phyloP scores from a whole-genome alignment of 441 rosid species.

The Pelargonium citronellum region DNA sequence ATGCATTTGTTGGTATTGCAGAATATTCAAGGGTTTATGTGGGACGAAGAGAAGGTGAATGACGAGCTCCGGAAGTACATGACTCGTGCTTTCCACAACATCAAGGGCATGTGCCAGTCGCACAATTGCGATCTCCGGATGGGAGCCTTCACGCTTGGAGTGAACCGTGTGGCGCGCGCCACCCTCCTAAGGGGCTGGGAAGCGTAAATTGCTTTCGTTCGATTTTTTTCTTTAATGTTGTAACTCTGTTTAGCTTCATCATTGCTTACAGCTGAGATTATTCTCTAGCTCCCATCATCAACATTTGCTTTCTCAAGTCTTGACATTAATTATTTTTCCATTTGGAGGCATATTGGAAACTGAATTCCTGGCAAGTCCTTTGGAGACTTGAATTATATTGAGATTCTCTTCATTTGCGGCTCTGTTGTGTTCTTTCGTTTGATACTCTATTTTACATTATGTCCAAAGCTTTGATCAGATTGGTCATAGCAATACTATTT shows the following conservation, averaged over 20 bases:
- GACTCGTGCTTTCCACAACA: conserved; percentile 5
- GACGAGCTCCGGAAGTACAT: conserved; percentile 10
- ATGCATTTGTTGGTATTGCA: background rate
- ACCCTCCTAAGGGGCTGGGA: conserved; percentile 13
- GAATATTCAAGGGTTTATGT: conserved; percentile 13
- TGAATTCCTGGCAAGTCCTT: too few species aligned
- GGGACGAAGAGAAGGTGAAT: conserved; percentile 14
- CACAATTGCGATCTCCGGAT: conserved; percentile 10
- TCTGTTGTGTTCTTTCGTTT: too few species aligned
- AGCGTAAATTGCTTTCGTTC: background rate
- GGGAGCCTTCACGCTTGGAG: conserved; percentile 13
- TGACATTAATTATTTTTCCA: background rate
- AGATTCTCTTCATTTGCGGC: too few species aligned
- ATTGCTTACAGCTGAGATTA: background rate
- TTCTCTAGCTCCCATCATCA: background rate
- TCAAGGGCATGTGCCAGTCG: conserved; percentile 7
- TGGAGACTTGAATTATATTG: too few species aligned
- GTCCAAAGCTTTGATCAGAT: too few species aligned
- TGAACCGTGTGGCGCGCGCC: conserved; percentile 13
- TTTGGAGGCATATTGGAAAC: background rate
- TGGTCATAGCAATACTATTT: too few species aligned
- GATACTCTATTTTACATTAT: too few species aligned
- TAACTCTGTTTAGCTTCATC: background rate
- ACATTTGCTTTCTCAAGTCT: background rate
- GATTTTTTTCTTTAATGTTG: conserved; percentile 39